Percentiles rank a stretch among this genome's conserved stretches.
These are phyloP conservation scores for Cynanchum wilfordii DNA, from an alignment of 257 asterid species.

Conservation along the genomic window DNA sequence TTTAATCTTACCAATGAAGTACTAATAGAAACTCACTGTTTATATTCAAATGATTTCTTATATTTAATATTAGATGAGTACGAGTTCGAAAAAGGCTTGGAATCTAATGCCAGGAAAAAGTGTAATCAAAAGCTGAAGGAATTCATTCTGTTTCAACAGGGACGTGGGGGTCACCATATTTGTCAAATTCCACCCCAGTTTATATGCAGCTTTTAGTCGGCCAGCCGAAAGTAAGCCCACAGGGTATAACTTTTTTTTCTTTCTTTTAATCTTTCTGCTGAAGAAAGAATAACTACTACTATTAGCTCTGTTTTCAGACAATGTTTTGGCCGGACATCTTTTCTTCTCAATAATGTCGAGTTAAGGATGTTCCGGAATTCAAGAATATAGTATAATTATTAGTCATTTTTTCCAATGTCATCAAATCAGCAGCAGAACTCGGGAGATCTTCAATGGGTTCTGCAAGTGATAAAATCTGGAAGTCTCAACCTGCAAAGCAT, in stretches of 20 bases:
- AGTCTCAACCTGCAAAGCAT: constrained; percentile 43
- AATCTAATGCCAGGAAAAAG: constrained; percentile 10
- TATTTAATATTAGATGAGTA: too few relatives aligned
- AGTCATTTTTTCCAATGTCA: constrained; percentile 23
- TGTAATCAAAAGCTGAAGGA: constrained; percentile 6
- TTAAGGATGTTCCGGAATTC: not conserved
- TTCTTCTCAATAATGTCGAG: not conserved
- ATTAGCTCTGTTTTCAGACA: not conserved
- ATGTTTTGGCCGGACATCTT: not conserved
- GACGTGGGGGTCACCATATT: not conserved
- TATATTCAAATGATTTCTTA: too few relatives aligned
- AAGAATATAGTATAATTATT: not conserved
- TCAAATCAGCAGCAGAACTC: constrained; percentile 21
- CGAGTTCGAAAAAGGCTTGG: constrained; percentile 7
- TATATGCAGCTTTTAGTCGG: constrained; percentile 3
- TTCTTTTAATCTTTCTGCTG: not conserved
- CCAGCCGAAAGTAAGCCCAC: constrained; percentile 19
- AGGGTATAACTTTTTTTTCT: constrained; percentile 2
- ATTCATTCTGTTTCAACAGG: not conserved
- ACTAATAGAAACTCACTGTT: too few relatives aligned
- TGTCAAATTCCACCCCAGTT: not conserved
- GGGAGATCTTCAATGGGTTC: constrained; percentile 53
- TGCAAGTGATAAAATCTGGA: constrained; percentile 31
- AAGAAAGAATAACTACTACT: not conserved
- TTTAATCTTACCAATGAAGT: too few relatives aligned